Conservation (phyloP, 108 stramenopile species). For the Pseudonitzschia multistriata region DNA sequence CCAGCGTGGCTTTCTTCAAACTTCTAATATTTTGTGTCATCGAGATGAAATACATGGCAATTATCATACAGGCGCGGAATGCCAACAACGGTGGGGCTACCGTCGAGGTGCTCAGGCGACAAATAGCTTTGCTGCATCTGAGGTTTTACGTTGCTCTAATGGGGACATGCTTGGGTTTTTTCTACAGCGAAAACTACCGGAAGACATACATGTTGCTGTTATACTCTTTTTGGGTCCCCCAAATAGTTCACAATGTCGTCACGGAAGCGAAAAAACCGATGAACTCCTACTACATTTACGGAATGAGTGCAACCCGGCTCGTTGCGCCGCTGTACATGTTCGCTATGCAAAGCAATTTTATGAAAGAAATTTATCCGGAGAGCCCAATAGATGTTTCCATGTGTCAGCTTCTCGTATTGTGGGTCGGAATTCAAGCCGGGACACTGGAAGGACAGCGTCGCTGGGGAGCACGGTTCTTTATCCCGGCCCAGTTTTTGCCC, state of each 20-base stretch:
- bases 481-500: conserved; percentile 88
- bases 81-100: conserved; percentile 59
- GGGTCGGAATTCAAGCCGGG: conserved; percentile 84
- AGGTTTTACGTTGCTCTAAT: conserved; percentile 88
- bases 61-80: conserved; percentile 84
- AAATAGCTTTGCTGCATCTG: conserved; percentile 81
- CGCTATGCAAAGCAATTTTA: conserved; percentile 81
- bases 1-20: conserved; percentile 93
- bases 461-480: conserved; percentile 91
- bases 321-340: conserved; percentile 92
- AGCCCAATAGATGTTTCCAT: conserved; percentile 53
- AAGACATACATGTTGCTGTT: conserved; percentile 65
- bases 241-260: conserved; percentile 84
- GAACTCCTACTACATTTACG: conserved; percentile 81
- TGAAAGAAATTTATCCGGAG: conserved; percentile 81
- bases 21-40: conserved; percentile 92
- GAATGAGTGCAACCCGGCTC: conserved; percentile 83
- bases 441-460: conserved; percentile 75
- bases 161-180: conserved; percentile 63
- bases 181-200: conserved; percentile 48
- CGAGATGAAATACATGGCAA: conserved; percentile 92
- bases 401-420: conserved; percentile 71
- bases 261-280: conserved; percentile 82
- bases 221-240: conserved; percentile 97
- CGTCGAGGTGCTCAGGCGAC: conserved; percentile 60